These are phyloP conservation scores for Parmales sp. DNA, from an alignment of 108 stramenopile genomes.

Conservation along the genomic window DNA sequence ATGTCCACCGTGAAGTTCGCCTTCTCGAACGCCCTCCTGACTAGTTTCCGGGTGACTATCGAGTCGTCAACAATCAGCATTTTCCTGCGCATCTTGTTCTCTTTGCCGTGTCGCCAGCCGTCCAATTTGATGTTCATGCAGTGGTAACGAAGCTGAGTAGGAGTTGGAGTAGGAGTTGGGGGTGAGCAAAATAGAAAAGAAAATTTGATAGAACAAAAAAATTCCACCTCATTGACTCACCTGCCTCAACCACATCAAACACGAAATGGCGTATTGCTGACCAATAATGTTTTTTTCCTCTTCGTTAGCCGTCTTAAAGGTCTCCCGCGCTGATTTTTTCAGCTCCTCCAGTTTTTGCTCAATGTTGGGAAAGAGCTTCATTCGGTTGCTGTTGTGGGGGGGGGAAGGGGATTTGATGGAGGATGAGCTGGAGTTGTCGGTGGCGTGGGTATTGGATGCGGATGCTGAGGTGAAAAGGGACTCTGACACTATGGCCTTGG, in stretches of 20 bases:
- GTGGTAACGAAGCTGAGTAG: constrained; percentile 79
- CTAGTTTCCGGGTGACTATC: constrained; percentile 60
- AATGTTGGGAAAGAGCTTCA: constrained; percentile 71
- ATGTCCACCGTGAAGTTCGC: constrained; percentile 80
- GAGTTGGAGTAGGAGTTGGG: constrained; percentile 53
- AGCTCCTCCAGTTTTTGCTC: constrained; percentile 61
- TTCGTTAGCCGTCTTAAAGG: constrained; percentile 67
- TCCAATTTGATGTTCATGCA: constrained; percentile 82
- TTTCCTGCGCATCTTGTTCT: constrained; percentile 65
- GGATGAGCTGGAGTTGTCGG: background rate
- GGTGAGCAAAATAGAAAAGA: background rate
- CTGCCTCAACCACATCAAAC: constrained; percentile 27
- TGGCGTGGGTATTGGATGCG: too few species aligned
- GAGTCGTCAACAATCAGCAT: constrained; percentile 79
- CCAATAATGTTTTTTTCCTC: constrained; percentile 68
- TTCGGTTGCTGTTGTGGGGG: constrained; percentile 22
- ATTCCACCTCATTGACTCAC: background rate
- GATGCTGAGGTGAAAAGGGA: too few species aligned
- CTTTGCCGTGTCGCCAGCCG: constrained; percentile 79
- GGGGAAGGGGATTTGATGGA: background rate
- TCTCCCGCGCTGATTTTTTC: constrained; percentile 63
- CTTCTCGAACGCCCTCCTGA: constrained; percentile 71
- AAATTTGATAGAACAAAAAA: background rate
- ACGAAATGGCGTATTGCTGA: constrained; percentile 76
- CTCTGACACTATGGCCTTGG: background rate